Base-by-base conservation (phyloP, 495 filamentous ascomycete species). In the Symbiotaphrina buchneri region DNA sequence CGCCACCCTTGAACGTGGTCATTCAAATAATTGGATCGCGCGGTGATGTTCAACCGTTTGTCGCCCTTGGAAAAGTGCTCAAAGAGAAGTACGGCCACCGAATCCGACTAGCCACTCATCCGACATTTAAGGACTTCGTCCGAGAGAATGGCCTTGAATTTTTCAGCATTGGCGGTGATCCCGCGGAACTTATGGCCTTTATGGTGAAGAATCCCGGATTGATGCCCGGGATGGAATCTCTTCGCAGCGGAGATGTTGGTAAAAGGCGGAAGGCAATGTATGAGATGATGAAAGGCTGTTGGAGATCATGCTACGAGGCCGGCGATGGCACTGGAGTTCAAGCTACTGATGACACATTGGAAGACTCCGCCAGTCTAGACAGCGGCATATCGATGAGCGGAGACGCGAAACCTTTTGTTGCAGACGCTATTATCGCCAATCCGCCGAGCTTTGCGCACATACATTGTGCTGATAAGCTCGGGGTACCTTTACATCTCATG, bases 121-220 rank as follows among this genome's bases (percentile, higher is more conserved):
- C 63, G 3, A 63, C 61, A 8, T 87, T 87, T 42, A 56, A 69
- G 38, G 48, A 65, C 3, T 73, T 76, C 33, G 63, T 84, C 14
- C 53, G 65, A 32, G 62, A 72, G n/a, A 64, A 68, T 42, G 71
- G 65, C 0, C 51, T 84, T 3, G 78, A 84, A 44, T 84, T 82
- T 48, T 85, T 81, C 51, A 62, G 51, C 27, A 78, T 84, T 21
- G 77, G 78, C 7, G 78, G 78, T 18, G 73, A 84, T 44, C 78
- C 79, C 10, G 58, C 68, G 1, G 68, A 78, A 41, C 59, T 87
- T 16, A 87, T 87, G 78, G 65, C 72, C 2, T 84, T 77, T 41
- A 82, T 84, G 78, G 76, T 83, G 14, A 79, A 80, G 44, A 80
- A 87, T 47, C 74, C 76, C 8, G 74, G 78, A 1, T 54, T 87